Evolutionary conservation across 1,284 basidiomycete species (phyloP).

Genomic region (Marasmius oreades): DNA sequence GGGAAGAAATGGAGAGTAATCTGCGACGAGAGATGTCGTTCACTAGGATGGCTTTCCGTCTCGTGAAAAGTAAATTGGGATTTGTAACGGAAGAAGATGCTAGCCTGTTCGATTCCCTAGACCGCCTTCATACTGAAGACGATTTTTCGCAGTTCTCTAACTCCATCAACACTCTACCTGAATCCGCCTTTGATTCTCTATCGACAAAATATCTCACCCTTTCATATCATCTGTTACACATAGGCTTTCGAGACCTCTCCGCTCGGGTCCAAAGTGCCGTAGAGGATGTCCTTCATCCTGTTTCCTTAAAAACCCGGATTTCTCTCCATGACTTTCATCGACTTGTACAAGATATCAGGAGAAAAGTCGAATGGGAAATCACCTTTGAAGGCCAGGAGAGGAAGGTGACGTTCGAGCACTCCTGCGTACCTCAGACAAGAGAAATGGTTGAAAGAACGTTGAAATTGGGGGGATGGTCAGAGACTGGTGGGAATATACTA

Average conservation of each 20-base stretch:
- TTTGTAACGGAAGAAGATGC: slow-evolving; percentile 1
- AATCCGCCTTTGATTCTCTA: slow-evolving; percentile 7
- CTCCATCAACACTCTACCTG: slow-evolving; percentile 35
- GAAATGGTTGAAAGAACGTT: slow-evolving; percentile 10
- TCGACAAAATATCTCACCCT: slow-evolving; percentile 75
- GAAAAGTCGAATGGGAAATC: slow-evolving; percentile 69
- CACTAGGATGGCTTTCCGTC: slow-evolving; percentile 27
- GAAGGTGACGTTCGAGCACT: slow-evolving; percentile 3
- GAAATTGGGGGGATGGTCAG: slow-evolving; percentile 7
- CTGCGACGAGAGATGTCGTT: slow-evolving; percentile 32
- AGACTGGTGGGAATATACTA: neutral
- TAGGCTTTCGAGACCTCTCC: slow-evolving; percentile 83
- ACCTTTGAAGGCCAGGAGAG: slow-evolving; percentile 26
- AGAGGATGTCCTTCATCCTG: slow-evolving; percentile 64
- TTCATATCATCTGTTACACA: slow-evolving; percentile 89
- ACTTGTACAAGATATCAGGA: slow-evolving; percentile 67
- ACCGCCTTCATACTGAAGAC: slow-evolving; percentile 11
- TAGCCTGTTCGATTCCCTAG: slow-evolving; percentile 1
- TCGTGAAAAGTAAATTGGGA: slow-evolving; percentile 5
- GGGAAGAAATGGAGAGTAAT: slow-evolving; percentile 41
- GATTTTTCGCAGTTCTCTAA: slow-evolving; percentile 8
- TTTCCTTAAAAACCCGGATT: slow-evolving; percentile 76
- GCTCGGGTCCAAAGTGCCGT: slow-evolving; percentile 71
- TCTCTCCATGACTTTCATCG: slow-evolving; percentile 64
- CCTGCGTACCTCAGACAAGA: slow-evolving; percentile 5